Base-by-base conservation (phyloP, 2,329 filamentous ascomycete genomes). In the Byssoonygena ceratinophila region DNA sequence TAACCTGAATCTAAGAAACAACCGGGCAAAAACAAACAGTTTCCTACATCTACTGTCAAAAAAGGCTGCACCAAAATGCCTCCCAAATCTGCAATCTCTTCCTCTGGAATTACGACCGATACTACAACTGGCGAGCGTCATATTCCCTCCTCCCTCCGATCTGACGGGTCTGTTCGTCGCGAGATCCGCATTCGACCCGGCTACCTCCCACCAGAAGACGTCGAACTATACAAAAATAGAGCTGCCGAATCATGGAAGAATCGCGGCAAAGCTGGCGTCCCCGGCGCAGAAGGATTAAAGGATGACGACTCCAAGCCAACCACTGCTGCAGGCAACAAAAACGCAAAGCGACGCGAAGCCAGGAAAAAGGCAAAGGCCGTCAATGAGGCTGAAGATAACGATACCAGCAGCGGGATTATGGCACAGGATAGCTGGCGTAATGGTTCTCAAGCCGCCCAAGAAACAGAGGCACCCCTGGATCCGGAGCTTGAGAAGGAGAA, bases 131-230 rank as follows among this genome's bases (percentile, higher is more conserved):
- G 92, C 64, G 81, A 89, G 65, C 86, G 90, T 41, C 84, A 89
- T 61, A 97, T 98, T 54, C 92, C 92, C 23, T 80, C 90, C 40
- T 97, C 91, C 0, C 74, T 81, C 40, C 85, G 94, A 51, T 73
- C 92, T 22, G 92, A 98, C 66, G 92, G 92, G 54, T 88, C 85
- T 47, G 87, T 87, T n/a, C 82, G 92, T 53, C 94, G 87, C 65
- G 91, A 95, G 63, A 97, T 97, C 66, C 87, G 87, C 64, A 88
- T 98, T 56, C 82, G 88, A 27, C 91, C 92, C 0, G 94, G 92
- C 51, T 98, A 96, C 71, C 83, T 83, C 31, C 94, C 92, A 1
- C 88, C 90, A 0, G 92, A 98, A 71, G 92, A 98, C 69, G 84
- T 97, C 58, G 89, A 96, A 65, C 76, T 95, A 43, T 98, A 98